These are phyloP conservation scores for Sporothrix pseudoabietina DNA, from an alignment of 2,329 filamentous ascomycete genomes.

Conservation along the genomic window DNA sequence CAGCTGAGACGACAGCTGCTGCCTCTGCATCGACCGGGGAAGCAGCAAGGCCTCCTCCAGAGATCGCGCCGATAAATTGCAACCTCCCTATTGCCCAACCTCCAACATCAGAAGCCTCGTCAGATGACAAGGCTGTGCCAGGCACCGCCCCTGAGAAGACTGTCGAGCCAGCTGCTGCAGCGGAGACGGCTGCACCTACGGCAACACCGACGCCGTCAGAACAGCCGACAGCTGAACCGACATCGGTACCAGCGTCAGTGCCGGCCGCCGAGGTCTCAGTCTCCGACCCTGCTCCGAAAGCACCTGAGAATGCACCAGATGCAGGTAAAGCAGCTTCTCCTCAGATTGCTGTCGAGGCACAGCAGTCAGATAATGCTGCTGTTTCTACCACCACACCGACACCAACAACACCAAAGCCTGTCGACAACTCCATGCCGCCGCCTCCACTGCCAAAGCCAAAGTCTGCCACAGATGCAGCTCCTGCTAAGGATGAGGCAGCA, in stretches of 20 bases:
- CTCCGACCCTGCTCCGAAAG: background rate
- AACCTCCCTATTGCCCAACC: background rate
- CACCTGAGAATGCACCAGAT: background rate
- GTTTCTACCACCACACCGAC: background rate
- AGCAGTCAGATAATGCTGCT: background rate
- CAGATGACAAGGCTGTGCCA: background rate
- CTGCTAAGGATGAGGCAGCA: background rate
- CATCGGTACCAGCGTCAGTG: background rate
- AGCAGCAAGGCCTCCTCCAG: background rate
- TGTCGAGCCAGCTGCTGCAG: background rate
- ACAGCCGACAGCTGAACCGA: background rate
- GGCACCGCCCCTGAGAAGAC: background rate
- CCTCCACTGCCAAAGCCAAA: background rate
- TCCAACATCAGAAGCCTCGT: background rate
- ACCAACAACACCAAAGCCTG: background rate
- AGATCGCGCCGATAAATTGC: background rate
- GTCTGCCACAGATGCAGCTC: background rate
- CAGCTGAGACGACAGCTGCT: background rate
- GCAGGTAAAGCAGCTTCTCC: background rate
- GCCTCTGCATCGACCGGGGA: background rate
- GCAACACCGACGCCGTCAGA: background rate
- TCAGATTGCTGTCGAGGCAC: background rate
- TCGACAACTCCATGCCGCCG: constrained; percentile 10
- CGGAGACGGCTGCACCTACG: background rate
- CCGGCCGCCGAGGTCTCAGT: background rate